These are phyloP conservation scores for Fusarium secorum DNA, from an alignment of 2,329 filamentous ascomycete genomes.

Conservation along the genomic window DNA sequence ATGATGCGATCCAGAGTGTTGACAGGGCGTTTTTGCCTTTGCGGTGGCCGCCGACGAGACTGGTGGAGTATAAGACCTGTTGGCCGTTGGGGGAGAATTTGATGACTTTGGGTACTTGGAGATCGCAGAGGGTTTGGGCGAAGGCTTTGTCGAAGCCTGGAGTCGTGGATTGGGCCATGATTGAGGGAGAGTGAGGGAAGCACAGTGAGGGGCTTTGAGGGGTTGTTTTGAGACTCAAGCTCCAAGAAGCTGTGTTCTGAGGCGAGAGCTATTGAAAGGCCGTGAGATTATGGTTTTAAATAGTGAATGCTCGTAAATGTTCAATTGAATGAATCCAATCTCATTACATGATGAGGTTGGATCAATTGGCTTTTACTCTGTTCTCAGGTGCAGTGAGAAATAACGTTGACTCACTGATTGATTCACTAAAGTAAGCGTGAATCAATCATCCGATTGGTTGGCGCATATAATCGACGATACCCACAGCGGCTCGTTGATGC, in stretches of 20 bases:
- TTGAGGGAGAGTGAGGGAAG: fast-evolving
- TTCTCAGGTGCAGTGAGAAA: not conserved
- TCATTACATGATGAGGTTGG: not conserved
- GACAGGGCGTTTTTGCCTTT: conserved; percentile 20
- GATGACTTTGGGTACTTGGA: conserved; percentile 16
- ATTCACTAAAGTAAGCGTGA: not conserved
- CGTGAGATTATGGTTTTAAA: not conserved
- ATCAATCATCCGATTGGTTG: not conserved
- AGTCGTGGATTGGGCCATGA: not conserved
- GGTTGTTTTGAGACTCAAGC: not conserved
- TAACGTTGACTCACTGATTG: not conserved
- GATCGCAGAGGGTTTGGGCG: conserved; percentile 16
- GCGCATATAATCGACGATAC: fast-evolving
- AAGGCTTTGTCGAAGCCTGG: conserved; percentile 7
- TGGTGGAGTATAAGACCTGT: conserved; percentile 14
- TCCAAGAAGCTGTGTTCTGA: not conserved
- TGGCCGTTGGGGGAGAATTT: conserved; percentile 9
- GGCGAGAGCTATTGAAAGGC: fast-evolving
- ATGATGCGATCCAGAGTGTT: conserved; percentile 30
- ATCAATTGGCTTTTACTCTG: not conserved
- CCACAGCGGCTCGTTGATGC: not conserved
- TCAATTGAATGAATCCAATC: not conserved
- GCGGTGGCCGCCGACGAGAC: not conserved
- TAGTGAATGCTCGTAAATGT: too few species aligned
- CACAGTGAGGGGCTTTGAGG: not conserved